phyloP scores from a whole-genome alignment of 2,329 filamentous ascomycete species.

The Monosporascus sp. region DNA sequence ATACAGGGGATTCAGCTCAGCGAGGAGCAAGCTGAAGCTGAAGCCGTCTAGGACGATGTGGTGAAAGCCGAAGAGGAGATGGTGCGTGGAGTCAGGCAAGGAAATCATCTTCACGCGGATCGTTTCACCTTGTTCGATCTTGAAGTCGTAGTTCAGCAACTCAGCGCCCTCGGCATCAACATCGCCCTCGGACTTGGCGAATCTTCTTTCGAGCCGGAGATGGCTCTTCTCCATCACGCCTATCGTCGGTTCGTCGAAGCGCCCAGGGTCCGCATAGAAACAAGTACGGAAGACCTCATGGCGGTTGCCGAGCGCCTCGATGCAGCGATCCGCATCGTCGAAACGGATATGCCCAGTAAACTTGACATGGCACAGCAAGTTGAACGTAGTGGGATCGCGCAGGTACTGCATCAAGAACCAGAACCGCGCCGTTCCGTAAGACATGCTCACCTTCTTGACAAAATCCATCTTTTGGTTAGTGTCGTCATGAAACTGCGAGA shows the following conservation, averaged over 20 bases:
- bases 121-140: constrained; percentile 32
- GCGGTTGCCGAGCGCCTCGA: constrained; percentile 23
- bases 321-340: constrained; percentile 25
- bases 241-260: constrained; percentile 2
- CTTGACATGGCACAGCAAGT: constrained; percentile 28
- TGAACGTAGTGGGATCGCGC: constrained; percentile 35
- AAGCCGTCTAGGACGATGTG: constrained; percentile 47
- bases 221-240: constrained; percentile 17
- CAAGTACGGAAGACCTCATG: constrained; percentile 31
- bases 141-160: constrained; percentile 29
- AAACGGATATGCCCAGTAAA: constrained; percentile 29
- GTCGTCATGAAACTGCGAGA: background rate
- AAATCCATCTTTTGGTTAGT: background rate
- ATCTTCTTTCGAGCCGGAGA: constrained; percentile 21
- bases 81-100: constrained; percentile 26
- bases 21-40: constrained; percentile 26
- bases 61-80: constrained; percentile 38
- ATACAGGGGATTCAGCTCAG: constrained; percentile 9
- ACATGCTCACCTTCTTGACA: constrained; percentile 23
- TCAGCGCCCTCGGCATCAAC: constrained; percentile 27
- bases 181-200: constrained; percentile 14
- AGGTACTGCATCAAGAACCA: constrained; percentile 32
- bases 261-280: constrained; percentile 18
- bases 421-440: constrained; percentile 34
- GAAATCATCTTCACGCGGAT: constrained; percentile 31